These are phyloP conservation scores for Sedum album DNA, from an alignment of 164 flowering plant species.

Conservation along the genomic window DNA sequence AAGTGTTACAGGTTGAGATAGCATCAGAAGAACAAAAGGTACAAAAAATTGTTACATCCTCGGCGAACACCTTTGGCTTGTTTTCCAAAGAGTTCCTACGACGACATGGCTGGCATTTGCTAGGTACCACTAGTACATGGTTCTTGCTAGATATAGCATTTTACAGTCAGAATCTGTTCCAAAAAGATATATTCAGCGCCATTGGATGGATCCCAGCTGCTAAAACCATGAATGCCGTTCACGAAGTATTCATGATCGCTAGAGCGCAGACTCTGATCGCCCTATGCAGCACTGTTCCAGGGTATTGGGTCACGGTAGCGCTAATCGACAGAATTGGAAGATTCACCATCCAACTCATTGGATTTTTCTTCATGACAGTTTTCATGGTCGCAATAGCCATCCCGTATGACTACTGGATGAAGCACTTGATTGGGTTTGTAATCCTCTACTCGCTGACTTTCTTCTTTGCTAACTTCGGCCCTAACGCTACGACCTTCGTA, in stretches of 20 bases:
- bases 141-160: constrained; percentile 7
- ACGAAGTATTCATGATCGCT: constrained; percentile 7
- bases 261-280: constrained; percentile 9
- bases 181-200: constrained; percentile 6
- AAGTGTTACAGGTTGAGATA: constrained; percentile 1
- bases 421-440: not conserved
- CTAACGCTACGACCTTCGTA: constrained; percentile 8
- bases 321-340: constrained; percentile 7
- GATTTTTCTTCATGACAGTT: constrained; percentile 7
- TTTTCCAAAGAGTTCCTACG: not conserved
- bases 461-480: constrained; percentile 7
- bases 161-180: constrained; percentile 8
- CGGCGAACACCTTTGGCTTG: not conserved
- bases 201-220: constrained; percentile 8
- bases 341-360: constrained; percentile 8
- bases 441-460: constrained; percentile 3
- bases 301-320: constrained; percentile 7
- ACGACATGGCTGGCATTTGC: constrained; percentile 9
- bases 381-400: constrained; percentile 5
- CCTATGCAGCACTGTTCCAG: constrained; percentile 7
- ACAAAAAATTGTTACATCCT: not conserved
- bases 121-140: constrained; percentile 7
- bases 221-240: constrained; percentile 6
- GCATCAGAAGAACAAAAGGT: constrained; percentile 8
- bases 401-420: constrained; percentile 8